Conservation (phyloP, 805 yeast genomes). For the Ogataea pini region DNA sequence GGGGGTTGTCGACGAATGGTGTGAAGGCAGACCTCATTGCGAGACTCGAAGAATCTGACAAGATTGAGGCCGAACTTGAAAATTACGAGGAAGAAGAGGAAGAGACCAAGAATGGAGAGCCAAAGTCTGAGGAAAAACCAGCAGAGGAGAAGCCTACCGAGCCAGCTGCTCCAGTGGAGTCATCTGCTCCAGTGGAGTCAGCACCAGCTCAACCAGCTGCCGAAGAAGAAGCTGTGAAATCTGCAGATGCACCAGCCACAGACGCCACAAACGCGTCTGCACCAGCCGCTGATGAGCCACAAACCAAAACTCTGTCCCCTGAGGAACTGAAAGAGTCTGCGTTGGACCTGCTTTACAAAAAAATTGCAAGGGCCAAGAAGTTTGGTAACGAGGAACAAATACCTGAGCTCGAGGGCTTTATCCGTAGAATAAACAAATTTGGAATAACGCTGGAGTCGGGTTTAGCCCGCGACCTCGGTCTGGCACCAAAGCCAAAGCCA, state of each 20-base stretch:
- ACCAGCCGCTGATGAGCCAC: conserved; percentile 18
- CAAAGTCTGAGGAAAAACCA: conserved; percentile 6
- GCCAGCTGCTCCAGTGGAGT: conserved; percentile 22
- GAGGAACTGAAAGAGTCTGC: conserved; percentile 74
- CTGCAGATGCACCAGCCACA: conserved; percentile 14
- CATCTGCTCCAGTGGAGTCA: conserved; percentile 4
- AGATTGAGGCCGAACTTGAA: conserved; percentile 33
- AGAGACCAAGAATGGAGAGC: conserved; percentile 15
- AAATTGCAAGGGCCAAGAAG: conserved; percentile 71
- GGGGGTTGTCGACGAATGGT: conserved; percentile 70
- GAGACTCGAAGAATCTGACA: conserved; percentile 62
- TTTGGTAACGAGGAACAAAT: conserved; percentile 64
- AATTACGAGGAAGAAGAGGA: conserved; percentile 17
- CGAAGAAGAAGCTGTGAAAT: not conserved
- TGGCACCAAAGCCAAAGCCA: conserved; percentile 35
- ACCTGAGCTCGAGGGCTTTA: conserved; percentile 57
- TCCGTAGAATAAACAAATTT: conserved; percentile 77
- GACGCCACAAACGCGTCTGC: conserved; percentile 19
- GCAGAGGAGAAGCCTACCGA: conserved; percentile 12
- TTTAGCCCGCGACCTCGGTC: conserved; percentile 66
- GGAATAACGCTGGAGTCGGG: conserved; percentile 73
- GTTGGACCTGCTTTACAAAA: conserved; percentile 63
- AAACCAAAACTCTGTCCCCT: conserved; percentile 44
- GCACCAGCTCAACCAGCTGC: not conserved
- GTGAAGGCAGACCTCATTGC: conserved; percentile 76